phyloP scores from a whole-genome alignment of 192 early-diverging fungal species.

The Coemansia sp. region DNA sequence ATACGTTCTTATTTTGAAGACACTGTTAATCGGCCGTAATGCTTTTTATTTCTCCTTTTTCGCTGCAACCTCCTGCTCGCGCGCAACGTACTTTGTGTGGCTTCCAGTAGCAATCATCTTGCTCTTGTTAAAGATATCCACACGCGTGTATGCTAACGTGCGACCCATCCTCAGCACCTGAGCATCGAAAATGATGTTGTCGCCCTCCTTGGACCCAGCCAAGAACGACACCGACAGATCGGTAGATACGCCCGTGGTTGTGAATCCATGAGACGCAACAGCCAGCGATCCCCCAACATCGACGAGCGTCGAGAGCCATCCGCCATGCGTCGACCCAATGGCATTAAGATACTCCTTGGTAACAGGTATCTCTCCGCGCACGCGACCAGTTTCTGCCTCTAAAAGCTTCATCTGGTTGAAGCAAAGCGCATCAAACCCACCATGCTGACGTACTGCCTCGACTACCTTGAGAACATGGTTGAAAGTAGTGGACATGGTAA shows the following conservation, averaged over 20 bases:
- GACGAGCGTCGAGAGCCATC: slow-evolving; percentile 55
- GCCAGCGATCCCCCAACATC: slow-evolving; percentile 55
- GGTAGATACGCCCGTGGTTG: slow-evolving; percentile 48
- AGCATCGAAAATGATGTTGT: slow-evolving; percentile 41
- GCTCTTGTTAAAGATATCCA: slow-evolving; percentile 44
- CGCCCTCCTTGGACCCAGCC: slow-evolving; percentile 43
- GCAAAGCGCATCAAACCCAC: slow-evolving; percentile 37
- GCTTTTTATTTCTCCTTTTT: slow-evolving; percentile 7
- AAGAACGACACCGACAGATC: slow-evolving; percentile 55
- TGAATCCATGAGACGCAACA: slow-evolving; percentile 43
- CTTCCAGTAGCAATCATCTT: slow-evolving; percentile 52
- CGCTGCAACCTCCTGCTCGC: slow-evolving; percentile 16
- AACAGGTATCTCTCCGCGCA: slow-evolving; percentile 35
- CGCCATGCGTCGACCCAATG: slow-evolving; percentile 53
- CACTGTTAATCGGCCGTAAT: not conserved
- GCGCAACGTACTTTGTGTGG: slow-evolving; percentile 54
- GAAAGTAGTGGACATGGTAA: not conserved
- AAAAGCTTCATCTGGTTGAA: slow-evolving; percentile 42
- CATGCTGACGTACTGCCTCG: slow-evolving; percentile 6
- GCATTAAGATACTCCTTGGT: slow-evolving; percentile 31
- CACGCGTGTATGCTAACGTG: slow-evolving; percentile 52
- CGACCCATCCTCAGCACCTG: slow-evolving; percentile 51
- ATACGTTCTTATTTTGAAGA: not conserved
- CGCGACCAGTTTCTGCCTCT: slow-evolving; percentile 36
- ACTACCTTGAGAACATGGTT: slow-evolving; percentile 21